Percentiles rank a stretch among this genome's conserved stretches.
phyloP scores from a whole-genome alignment of 768 basidiomycete species.

The Sarcodon aspratus region DNA sequence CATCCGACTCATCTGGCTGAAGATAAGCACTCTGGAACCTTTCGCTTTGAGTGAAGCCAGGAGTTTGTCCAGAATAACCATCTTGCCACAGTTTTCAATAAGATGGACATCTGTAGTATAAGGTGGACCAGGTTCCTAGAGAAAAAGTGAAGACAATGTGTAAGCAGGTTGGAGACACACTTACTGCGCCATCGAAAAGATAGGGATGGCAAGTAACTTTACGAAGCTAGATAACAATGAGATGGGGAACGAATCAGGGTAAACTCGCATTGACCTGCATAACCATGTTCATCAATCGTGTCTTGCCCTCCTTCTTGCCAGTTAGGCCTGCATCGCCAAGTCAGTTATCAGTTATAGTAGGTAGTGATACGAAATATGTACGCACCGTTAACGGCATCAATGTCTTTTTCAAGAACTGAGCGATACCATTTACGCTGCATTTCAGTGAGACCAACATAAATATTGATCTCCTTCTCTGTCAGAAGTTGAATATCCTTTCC shows the following conservation, averaged over 20 bases:
- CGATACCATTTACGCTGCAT: conserved; percentile 99
- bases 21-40: conserved; percentile 93
- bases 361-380: neutral
- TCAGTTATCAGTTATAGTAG: neutral
- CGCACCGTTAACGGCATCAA: conserved; percentile 93
- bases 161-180: conserved; percentile 4
- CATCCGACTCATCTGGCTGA: conserved; percentile 99
- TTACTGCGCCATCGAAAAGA: conserved; percentile 83
- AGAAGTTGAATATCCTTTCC: neutral
- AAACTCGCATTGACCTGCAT: conserved; percentile 65
- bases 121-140: conserved; percentile 92
- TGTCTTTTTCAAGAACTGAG: conserved; percentile 92
- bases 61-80: conserved; percentile 94
- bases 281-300: conserved; percentile 95
- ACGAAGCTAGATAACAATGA: conserved; percentile 34
- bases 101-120: conserved; percentile 98
- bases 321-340: conserved; percentile 49
- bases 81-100: conserved; percentile 89
- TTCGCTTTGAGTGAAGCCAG: conserved; percentile 79
- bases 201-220: conserved; percentile 90
- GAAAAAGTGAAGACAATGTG: neutral
- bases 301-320: conserved; percentile 98
- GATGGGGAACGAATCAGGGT: neutral
- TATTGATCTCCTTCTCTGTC: conserved; percentile 95
- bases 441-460: conserved; percentile 92